Evolutionary conservation across 2,329 filamentous ascomycete species (phyloP), one percentile per base, ranked within the genome.

Genomic region (Westerdykella sp.): DNA sequence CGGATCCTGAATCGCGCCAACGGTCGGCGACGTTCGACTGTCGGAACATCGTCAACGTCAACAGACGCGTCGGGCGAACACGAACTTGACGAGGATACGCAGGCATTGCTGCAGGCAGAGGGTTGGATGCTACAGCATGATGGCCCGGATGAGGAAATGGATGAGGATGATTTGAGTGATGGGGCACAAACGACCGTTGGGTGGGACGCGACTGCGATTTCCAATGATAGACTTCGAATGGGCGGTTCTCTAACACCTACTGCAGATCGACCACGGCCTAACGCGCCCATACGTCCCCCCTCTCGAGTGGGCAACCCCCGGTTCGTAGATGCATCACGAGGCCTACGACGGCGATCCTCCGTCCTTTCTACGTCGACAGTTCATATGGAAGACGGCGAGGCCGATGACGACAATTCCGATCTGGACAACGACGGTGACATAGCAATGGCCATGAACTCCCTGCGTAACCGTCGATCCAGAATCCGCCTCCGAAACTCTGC

Each of bases 221-320:
- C 66, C 57, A 67, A 67, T 68, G 64, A 69, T 55, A 66, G 66
- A 69, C 56, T 59, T 55, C 66, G 65, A 65, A 66, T 66, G 60
- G 61, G 59, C 59, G 65, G 67, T 63, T 69, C 66, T 69, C 67
- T 70, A 66, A 70, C 67, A 66, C 66, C 67, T 69, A 68, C 65
- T 68, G 63, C 67, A 70, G 68, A 69, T 69, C 65, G 65, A 62
- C 65, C 64, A 43, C 60, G 58, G 56, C 64, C 62, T 62, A 66
- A 61, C 47, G 60, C 59, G 54, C 56, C 60, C 25, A 67, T 67
- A 44, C 65, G 64, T 40, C 66, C 66, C 31, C 63, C 65, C 42
- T 68, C 66, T 36, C 65, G 66, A 49, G 53, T 55, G 40, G 62
- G 59, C 41, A 63, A 60, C 40, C 39, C 57, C 44, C 60, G 61